Conservation (phyloP, 1,284 basidiomycete species). For the Apiotrichum gamsii region DNA sequence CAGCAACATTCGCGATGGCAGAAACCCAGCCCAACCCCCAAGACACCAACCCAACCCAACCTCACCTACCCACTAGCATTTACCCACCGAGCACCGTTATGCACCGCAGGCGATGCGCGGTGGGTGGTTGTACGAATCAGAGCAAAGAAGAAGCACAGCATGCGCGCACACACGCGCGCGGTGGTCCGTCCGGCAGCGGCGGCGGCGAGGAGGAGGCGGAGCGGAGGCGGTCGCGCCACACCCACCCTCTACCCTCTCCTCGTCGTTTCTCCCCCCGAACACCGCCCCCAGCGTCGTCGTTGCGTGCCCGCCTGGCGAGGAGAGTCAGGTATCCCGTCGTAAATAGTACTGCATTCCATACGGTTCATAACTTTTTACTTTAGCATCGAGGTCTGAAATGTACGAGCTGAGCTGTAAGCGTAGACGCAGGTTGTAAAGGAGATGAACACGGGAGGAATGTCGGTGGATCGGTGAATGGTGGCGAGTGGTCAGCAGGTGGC, state of each 20-base stretch:
- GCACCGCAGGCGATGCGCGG: too few relatives aligned
- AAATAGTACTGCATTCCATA: slow-evolving; percentile 8
- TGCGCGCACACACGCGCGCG: not conserved
- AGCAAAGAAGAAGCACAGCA: not conserved
- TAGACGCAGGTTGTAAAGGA: too few relatives aligned
- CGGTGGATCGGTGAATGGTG: too few relatives aligned
- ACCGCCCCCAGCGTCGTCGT: not conserved
- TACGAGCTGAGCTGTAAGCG: slow-evolving; percentile 9
- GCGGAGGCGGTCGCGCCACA: too few relatives aligned
- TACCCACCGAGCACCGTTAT: too few relatives aligned
- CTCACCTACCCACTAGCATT: not conserved
- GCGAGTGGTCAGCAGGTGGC: too few relatives aligned
- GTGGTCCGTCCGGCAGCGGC: too few relatives aligned
- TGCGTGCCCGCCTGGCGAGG: too few relatives aligned
- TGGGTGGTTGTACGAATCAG: not conserved
- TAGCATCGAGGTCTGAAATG: slow-evolving; percentile 5
- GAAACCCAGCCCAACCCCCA: not conserved
- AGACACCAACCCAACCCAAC: not conserved
- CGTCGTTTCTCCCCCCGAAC: not conserved
- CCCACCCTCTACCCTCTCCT: not conserved
- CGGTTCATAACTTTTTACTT: slow-evolving; percentile 1
- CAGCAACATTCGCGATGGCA: not conserved
- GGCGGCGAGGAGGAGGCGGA: too few relatives aligned
- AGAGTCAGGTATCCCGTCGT: not conserved
- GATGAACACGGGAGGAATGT: too few relatives aligned